Conservation (phyloP, 768 basidiomycete species). For the Leccinum boreale region DNA sequence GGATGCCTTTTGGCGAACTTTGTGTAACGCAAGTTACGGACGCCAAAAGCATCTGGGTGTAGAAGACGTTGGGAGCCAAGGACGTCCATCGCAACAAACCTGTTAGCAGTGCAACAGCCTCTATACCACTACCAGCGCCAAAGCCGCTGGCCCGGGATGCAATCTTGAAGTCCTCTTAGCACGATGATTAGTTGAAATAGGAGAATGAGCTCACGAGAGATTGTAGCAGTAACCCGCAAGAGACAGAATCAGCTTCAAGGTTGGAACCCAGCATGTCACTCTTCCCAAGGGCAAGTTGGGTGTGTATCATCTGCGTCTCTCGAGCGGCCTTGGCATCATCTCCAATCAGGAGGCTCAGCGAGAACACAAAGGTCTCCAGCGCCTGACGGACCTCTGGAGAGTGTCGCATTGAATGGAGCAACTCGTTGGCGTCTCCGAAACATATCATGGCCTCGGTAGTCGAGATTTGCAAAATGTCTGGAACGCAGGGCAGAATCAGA, state of each 20-base stretch:
- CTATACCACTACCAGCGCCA: conserved; percentile 56
- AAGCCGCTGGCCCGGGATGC: conserved; percentile 54
- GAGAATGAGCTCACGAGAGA: conserved; percentile 47
- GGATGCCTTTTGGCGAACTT: conserved; percentile 32
- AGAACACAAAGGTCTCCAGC: conserved; percentile 57
- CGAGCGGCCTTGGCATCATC: conserved; percentile 69
- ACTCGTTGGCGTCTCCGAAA: conserved; percentile 47
- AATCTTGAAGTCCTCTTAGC: conserved; percentile 41
- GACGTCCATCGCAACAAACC: conserved; percentile 58
- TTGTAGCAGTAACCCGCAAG: conserved; percentile 58
- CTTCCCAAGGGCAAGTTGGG: conserved; percentile 57
- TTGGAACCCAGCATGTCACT: conserved; percentile 53
- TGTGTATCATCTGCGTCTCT: conserved; percentile 71
- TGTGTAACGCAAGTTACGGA: conserved; percentile 63
- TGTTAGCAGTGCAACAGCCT: conserved; percentile 53
- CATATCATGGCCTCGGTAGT: conserved; percentile 54
- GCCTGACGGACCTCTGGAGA: conserved; percentile 50
- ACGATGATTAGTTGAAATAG: background rate
- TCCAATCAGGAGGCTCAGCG: conserved; percentile 57
- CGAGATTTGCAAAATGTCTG: conserved; percentile 60
- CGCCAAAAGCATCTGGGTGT: conserved; percentile 63
- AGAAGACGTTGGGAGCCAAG: conserved; percentile 62
- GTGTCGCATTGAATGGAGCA: conserved; percentile 53
- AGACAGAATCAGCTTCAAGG: conserved; percentile 63
- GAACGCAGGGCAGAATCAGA: conserved; percentile 57